These are phyloP conservation scores for Daedalea quercina DNA, from an alignment of 768 basidiomycete genomes.

Conservation along the genomic window DNA sequence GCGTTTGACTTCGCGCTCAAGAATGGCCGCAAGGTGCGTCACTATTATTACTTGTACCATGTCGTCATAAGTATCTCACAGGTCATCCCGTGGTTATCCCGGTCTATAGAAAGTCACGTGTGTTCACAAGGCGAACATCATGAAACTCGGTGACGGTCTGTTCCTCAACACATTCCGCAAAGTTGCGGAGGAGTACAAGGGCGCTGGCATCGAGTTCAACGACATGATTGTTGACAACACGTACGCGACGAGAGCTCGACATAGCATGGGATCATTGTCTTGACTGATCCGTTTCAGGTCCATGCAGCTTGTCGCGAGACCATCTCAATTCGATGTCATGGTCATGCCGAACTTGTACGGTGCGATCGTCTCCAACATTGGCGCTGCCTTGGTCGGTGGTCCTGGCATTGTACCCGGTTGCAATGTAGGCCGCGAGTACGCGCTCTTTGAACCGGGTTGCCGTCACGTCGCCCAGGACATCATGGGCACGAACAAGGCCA, in stretches of 20 bases:
- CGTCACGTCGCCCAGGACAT: constrained; percentile 92
- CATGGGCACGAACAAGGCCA: constrained; percentile 93
- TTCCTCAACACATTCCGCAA: constrained; percentile 98
- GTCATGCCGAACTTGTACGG: constrained; percentile 98
- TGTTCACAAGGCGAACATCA: constrained; percentile 99
- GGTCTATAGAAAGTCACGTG: constrained; percentile 90
- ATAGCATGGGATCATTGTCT: background rate
- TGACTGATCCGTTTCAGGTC: constrained; percentile 45
- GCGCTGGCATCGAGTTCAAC: constrained; percentile 84
- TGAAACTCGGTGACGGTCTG: constrained; percentile 99
- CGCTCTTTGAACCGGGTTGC: constrained; percentile 98
- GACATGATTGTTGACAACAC: constrained; percentile 99
- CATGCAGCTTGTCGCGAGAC: constrained; percentile 98
- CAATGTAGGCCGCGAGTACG: constrained; percentile 96
- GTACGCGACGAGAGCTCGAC: constrained; percentile 33
- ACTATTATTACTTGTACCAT: background rate
- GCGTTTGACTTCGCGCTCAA: constrained; percentile 99
- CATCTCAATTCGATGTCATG: constrained; percentile 98
- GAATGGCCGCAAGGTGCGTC: constrained; percentile 87
- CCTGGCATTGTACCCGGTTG: constrained; percentile 98
- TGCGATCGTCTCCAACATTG: constrained; percentile 96
- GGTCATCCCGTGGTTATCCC: background rate
- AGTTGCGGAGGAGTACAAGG: constrained; percentile 94
- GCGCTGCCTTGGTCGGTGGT: constrained; percentile 96
- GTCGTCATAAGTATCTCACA: background rate